Evolutionary conservation across 805 yeast genomes (phyloP), one percentile per base, ranked within the genome.

Genomic region (Wickerhamomyces silvicola): DNA sequence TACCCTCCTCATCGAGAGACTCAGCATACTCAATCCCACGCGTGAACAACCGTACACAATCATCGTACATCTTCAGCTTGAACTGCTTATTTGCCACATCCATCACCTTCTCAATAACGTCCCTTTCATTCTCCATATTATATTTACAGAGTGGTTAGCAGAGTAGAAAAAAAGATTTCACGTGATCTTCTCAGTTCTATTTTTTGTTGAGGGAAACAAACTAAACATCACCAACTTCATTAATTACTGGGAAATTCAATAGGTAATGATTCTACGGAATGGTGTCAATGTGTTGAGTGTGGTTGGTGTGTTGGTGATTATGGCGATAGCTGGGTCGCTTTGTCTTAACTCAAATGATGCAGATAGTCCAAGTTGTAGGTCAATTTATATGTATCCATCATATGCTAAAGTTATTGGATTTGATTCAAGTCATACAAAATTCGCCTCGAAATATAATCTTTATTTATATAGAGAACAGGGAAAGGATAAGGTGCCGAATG

Each of bases 391-490:
- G 95, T 74, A 70, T 30, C 95, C 95, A 2, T 75, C 88, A 1
- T 87, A 85, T 48, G 88, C 90, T 9, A 67, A 78, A 41, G 69
- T 87, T 24, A 62, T 65, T 41, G 83, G 79, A 4, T 83, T 88
- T 50, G 92, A 86, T 55, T 62, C 65, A n/a, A 34, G 75, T 4
- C 79, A 78, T 46, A 74, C 92, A 3, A 62, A 70, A 33, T 75
- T 75, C 49, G 88, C 95, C 2, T 64, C 79, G 22, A 88, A 87
- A 48, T 92, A 90, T 57, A 77, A 86, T n/a, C 60, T 90, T 3
- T 84, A 80, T 45, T 65, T 87, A 3, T 92, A 90, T 57, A 61
- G 97, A 33, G 98, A 94, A 49, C 94, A 84, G 40, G 81, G 76
- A 0, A 64, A 61, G 42, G 90, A 81, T 49, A 50, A 51, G 4